Base-by-base conservation (phyloP, 139 green algal genomes). In the Pseudopediastrum boryanum region DNA sequence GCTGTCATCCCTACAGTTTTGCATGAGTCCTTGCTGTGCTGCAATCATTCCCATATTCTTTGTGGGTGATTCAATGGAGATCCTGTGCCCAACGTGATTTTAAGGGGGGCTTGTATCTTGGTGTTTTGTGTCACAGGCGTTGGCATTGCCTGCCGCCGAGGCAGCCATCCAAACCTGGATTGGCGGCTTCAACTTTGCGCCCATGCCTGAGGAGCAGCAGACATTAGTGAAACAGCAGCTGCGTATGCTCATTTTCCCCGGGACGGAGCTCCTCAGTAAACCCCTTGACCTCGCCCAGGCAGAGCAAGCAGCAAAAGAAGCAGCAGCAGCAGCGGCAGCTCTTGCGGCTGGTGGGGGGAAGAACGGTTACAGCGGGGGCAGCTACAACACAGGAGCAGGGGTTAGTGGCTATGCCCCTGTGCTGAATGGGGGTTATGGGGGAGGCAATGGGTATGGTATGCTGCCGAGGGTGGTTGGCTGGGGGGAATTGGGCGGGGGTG, bases 191-290 rank as follows among this genome's bases (percentile, higher is more conserved):
- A 42, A 51, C 12, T 92, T 93, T 71, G 39, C 31, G 12, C 59
- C 83, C 79, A 72, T 82, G 50, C 38, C 85, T 2, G 77, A 86
- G 36, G 56, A 83, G 27, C 76, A 91, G 42, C 61, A 90, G 50
- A 67, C 77, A 36, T 58, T 85, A 27, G 85, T 88, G 19, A 88
- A 89, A 48, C 69, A 75, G 36, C 88, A 95, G 80, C 83, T 95
- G 76, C 89, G 88, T 44, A 83, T 96, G 83, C 85, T 96, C 29
- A 85, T 95, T 35, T 96, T 96, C 82, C 92, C 92, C 0, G 89
- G 90, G 8, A 91, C 90, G 10, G 73, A 85, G 75, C 77, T 94
- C 64, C 74, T 90, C 7, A 13, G 54, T 9, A 27, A 25, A 27
- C 8, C 54, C 5, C n/a, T 25, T 27, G 54, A 64, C 8, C n/a